Percentiles rank a stretch among this genome's conserved stretches.
These are phyloP conservation scores for Talaromyces sp. DNA, from an alignment of 2,329 filamentous ascomycete species.

Conservation along the genomic window DNA sequence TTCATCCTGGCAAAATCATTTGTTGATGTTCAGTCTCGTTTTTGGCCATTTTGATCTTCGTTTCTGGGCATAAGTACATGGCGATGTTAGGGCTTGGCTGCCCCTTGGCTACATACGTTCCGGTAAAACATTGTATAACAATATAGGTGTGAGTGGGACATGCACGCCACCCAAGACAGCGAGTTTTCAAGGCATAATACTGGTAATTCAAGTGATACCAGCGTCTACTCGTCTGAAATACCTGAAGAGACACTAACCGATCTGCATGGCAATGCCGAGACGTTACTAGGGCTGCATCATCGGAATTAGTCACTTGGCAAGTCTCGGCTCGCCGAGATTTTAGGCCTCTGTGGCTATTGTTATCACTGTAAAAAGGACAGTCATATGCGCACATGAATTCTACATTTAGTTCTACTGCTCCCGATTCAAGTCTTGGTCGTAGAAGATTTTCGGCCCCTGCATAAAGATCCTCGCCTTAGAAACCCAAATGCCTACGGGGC, in stretches of 20 bases:
- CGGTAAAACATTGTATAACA: too few species aligned
- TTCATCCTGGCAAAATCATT: background rate
- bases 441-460: background rate
- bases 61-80: background rate
- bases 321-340: background rate
- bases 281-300: background rate
- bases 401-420: too few species aligned
- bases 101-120: background rate
- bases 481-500: background rate
- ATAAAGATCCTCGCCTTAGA: background rate
- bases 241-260: background rate
- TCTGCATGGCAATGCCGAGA: background rate
- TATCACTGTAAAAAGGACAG: background rate
- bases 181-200: background rate
- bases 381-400: too few species aligned
- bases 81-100: background rate
- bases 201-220: background rate
- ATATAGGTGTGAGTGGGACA: background rate
- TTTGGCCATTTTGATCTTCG: background rate
- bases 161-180: background rate
- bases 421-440: too few species aligned
- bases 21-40: background rate
- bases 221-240: background rate
- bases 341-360: background rate
- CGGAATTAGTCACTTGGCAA: background rate